Conservation (phyloP, 2,329 filamentous ascomycete genomes). For the Aspergillus arachidicola region DNA sequence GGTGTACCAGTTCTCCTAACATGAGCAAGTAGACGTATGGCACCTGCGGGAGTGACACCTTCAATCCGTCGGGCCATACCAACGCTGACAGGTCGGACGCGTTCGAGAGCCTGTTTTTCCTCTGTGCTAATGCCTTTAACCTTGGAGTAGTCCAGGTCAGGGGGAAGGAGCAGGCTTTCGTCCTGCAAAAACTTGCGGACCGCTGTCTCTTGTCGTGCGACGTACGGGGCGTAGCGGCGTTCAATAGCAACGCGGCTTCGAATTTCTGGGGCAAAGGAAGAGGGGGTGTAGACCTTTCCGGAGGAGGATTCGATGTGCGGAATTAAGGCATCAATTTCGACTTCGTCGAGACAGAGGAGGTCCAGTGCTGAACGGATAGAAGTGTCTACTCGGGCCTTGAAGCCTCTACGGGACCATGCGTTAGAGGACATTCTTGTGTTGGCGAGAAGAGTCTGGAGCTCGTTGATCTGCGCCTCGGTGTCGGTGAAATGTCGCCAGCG, state of each 20-base stretch:
- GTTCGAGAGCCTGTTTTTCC: conserved; percentile 71
- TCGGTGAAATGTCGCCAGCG: conserved; percentile 74
- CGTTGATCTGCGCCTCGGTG: conserved; percentile 67
- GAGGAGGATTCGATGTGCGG: conserved; percentile 49
- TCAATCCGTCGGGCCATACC: conserved; percentile 88
- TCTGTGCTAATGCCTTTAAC: conserved; percentile 77
- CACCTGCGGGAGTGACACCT: conserved; percentile 60
- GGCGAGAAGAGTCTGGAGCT: conserved; percentile 65
- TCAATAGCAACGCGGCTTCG: conserved; percentile 76
- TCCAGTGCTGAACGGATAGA: conserved; percentile 74
- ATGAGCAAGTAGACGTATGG: conserved; percentile 47
- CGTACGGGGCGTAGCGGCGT: conserved; percentile 83
- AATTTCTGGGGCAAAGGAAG: conserved; percentile 58
- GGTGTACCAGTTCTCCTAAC: conserved; percentile 26
- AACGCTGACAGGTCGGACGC: conserved; percentile 77
- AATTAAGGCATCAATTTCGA: conserved; percentile 61
- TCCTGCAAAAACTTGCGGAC: conserved; percentile 72
- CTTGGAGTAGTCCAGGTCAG: conserved; percentile 73
- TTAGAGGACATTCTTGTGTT: conserved; percentile 60
- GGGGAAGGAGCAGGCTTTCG: conserved; percentile 71
- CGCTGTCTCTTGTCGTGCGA: conserved; percentile 69
- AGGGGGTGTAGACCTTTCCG: conserved; percentile 47
- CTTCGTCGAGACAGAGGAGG: conserved; percentile 69
- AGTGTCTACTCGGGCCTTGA: conserved; percentile 68
- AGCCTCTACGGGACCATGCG: conserved; percentile 71